Base-by-base conservation (phyloP, 768 basidiomycete species). In the Cystobasidium onofrii region DNA sequence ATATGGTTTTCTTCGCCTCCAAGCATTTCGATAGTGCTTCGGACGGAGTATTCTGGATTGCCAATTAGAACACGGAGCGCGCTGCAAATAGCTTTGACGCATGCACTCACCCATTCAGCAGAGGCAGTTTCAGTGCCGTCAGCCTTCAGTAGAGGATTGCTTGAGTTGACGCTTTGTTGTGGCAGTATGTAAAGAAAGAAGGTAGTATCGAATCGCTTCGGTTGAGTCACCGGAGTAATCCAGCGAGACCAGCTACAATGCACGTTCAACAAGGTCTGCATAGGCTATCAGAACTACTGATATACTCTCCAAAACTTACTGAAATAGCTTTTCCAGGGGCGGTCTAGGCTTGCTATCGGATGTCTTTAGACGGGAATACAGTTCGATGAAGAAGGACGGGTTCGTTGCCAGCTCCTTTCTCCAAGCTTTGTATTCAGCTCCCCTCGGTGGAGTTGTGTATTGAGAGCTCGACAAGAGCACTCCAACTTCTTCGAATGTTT, bases 401-500 rank as follows among this genome's bases (percentile, higher is more conserved):
- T 33, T 41, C n/a, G 41, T 4, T 0, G 10, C 2, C 20, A 78
- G 75, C 62, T 73, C 55, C n/a, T 78, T 74, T 1, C 77, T 31
- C 75, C 75, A 66, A 15, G 41, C 12, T 33, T 33, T 67, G 39
- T 67, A 70, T 31, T 61, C 23, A 23, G 23, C 27, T 9, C n/a
- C 25, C 1, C 72, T 20, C 0, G 1, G 18, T 1, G 55, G n/a
- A 71, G 70, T 71, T 17, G 20, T 69, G 7, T 65, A 23, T 61
- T 41, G 43, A 12, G 34, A 52, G 0, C 29, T n/a, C 0, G 31
- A 41, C 20, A 31, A 18, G 1, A 78, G 41, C 9, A 78, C 44
- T 17, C 78, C 78, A 23, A 74, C 71, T 61, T 78, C 78, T 54
- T 78, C 78, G 25, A 77, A 76, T 1, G 75, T 76, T 31, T 78